These are phyloP conservation scores for Coelastrella sp. DNA, from an alignment of 139 green algal genomes.

Conservation along the genomic window DNA sequence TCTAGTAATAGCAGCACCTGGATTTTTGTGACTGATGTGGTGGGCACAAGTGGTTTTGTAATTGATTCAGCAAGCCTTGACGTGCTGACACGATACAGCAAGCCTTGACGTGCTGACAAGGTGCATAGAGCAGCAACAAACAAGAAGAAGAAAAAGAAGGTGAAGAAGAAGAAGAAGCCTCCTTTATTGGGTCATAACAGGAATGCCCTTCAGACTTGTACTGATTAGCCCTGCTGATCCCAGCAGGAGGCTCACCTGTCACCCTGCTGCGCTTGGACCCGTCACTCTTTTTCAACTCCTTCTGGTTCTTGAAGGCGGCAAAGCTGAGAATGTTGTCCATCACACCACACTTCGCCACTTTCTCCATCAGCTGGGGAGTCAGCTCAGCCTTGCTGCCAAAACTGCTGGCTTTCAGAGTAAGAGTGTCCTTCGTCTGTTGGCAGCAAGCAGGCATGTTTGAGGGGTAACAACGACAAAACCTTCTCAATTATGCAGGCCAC, in stretches of 20 bases:
- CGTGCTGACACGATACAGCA: too few species aligned
- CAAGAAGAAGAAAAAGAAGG: background rate
- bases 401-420: constrained; percentile 85
- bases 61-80: too few species aligned
- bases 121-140: background rate
- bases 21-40: too few species aligned
- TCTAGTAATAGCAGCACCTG: too few species aligned
- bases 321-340: constrained; percentile 92
- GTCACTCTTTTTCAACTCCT: constrained; percentile 98
- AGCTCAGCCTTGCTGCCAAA: constrained; percentile 98
- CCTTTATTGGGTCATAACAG: too few species aligned
- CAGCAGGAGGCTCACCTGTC: constrained; percentile 57
- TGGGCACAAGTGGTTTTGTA: too few species aligned
- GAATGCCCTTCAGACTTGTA: too few species aligned
- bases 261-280: constrained; percentile 89
- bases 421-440: constrained; percentile 95
- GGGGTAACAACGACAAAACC: background rate
- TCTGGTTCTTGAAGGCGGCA: constrained; percentile 93
- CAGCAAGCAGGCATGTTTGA: background rate
- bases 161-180: too few species aligned
- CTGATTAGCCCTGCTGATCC: too few species aligned
- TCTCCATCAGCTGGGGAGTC: constrained; percentile 90
- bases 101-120: background rate
- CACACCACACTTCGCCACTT: constrained; percentile 85
- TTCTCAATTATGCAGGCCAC: background rate